A percentile compares a stretch with the other conserved stretches of the same genome.
Conservation (phyloP, 1,284 basidiomycete genomes). For the Moesziomyces sp. region DNA sequence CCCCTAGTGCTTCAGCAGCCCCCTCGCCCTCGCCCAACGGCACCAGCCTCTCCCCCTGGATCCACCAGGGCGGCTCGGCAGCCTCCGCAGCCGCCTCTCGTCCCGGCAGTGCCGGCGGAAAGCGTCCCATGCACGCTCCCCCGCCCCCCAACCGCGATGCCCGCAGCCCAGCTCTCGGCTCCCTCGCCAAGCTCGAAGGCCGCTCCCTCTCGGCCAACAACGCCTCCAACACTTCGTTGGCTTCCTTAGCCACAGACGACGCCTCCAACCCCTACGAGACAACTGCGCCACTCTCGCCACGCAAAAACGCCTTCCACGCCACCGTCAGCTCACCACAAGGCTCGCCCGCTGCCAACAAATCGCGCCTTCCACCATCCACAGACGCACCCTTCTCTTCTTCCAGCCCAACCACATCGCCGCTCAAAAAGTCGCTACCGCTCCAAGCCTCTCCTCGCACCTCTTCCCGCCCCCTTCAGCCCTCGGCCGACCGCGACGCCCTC, state of each 20-base stretch:
- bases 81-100: slow-evolving; percentile 16
- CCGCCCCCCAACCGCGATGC: slow-evolving; percentile 44
- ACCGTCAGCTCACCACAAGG: slow-evolving; percentile 8
- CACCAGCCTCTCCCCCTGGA: slow-evolving; percentile 33
- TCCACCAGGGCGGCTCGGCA: slow-evolving; percentile 14
- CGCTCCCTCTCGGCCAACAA: slow-evolving; percentile 8
- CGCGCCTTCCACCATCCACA: slow-evolving; percentile 12
- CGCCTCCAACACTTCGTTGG: slow-evolving; percentile 19
- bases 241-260: slow-evolving; percentile 16
- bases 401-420: slow-evolving; percentile 23
- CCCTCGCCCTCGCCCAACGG: slow-evolving; percentile 22
- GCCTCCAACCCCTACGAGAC: slow-evolving; percentile 7
- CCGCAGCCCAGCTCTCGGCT: slow-evolving; percentile 24
- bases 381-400: slow-evolving; percentile 6
- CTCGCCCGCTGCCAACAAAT: slow-evolving; percentile 17
- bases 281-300: slow-evolving; percentile 35
- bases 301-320: slow-evolving; percentile 15
- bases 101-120: slow-evolving; percentile 25
- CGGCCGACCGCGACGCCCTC: slow-evolving; percentile 21
- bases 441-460: slow-evolving; percentile 12
- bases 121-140: slow-evolving; percentile 47
- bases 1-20: slow-evolving; percentile 12
- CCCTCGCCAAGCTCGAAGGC: slow-evolving; percentile 23
- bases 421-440: slow-evolving; percentile 16
- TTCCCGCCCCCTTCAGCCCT: slow-evolving; percentile 1